Evolutionary conservation across 2,329 filamentous ascomycete species (phyloP), one percentile per base, ranked within the genome.

Genomic region (Hymenoscyphus albidus): DNA sequence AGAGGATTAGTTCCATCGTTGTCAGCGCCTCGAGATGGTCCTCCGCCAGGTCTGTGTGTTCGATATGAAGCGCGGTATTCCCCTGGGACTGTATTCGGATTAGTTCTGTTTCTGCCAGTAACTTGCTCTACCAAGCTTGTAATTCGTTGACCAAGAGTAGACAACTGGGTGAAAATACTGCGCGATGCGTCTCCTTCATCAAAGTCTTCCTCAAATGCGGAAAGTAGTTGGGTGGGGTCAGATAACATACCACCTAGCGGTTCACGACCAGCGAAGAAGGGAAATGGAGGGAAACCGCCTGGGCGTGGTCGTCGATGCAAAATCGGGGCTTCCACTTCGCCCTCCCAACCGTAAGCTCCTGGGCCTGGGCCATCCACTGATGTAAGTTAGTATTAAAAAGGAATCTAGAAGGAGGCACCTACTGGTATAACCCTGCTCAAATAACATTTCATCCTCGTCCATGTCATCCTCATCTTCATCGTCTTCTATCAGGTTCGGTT

Each of bases 1-100:
- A 98, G 82, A 55, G 94, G 94, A 73, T 98, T 97, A 27, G 88
- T 83, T 3, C 92, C 93, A 74, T 97, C 93, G 69, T 97, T 92
- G 35, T 82, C 82, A 64, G 84, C 82, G 61, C 84, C 78, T 32
- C 31, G 60, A 39, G 83, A 80, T 22, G 78, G 66, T 48, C 70
- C 66, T 40, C 80, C 81, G 58, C 81, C 81, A 62, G 83, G 76
- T 64, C 85, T 81, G 70, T 87, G 83, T 7, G 79, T 77, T 66
- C 81, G 78, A 69, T 85, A 80, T 77, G 80, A 76, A 31, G 77
- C 72, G 62, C 77, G 75, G 56, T 70, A 73, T 60, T 74, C 72
- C n/a, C 48, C 48, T 14, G 71, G 70, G 42, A 72, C 74, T 72
- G 76, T 65, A 69, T 72, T 48, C 35, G 65, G 55, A 72, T 78